Base-by-base conservation (phyloP, 176 grass and related monocot species). In the Aechmea fasciata region DNA sequence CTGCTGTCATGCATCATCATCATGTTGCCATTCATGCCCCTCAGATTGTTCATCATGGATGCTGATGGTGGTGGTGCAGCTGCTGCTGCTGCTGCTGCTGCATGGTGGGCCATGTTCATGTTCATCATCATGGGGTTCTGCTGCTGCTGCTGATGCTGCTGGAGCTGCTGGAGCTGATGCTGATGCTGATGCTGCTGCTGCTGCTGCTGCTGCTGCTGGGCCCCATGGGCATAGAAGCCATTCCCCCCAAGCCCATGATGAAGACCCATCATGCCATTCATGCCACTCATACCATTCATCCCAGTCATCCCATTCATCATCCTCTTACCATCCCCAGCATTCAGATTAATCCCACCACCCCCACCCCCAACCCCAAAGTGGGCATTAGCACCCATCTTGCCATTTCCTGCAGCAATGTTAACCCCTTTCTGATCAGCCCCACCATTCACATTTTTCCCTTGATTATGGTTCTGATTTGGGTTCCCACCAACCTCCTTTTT, bases 1-100 rank as follows among this genome's bases (percentile, higher is more conserved):
- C 77, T 71, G 12, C 62, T 66, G 63, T 74, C 77, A 66, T 99
- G 87, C 25, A 87, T 84, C 87, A 94, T 90, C 90, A 94, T 87
- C 80, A 83, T 87, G 79, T 85, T 79, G 75, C 50, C 69, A 33
- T 75, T 85, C 18, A 85, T 75, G 29, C 72, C 78, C 50, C 82
- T 87, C 17, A 83, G 49, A 69, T 90, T 90, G 71, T 76, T 90
- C 75, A 86, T 94, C 75, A 91, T 87, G 29, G 51, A 48, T 20
- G 73, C 1, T 67, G 73, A 25, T 15, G 33, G 4, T 7, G 33
- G 33, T 41, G 33, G 33, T 41, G 33, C 0, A 6, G 33, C 0
- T 41, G 33, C 33, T 8, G 33, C 29, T 5, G 29, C 89, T 0
- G 78, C 79, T 1, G 86, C 77, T 0, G 82, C 61, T 1, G 80